Evolutionary conservation across 331 rosid genomes (phyloP), one percentile per base, ranked within the genome.

Genomic region (Acacia pycnantha): DNA sequence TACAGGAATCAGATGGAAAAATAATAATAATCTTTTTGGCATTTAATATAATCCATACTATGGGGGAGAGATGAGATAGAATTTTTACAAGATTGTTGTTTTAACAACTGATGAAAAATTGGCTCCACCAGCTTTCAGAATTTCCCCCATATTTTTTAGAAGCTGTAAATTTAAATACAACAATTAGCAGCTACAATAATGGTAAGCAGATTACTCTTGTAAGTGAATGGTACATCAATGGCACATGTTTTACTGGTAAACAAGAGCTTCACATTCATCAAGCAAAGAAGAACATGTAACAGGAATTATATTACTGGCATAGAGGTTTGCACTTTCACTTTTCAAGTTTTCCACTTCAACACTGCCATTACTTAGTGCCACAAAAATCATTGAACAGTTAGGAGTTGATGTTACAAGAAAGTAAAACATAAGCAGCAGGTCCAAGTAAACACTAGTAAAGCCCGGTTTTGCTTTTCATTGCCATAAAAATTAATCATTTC

Each of bases 111-210:
- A 86, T 8, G 97, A 81, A 82, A 89, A 92, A 85, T 77, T 74
- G 6, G 90, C 92, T 67, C 98, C 98, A 73, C 98, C 85, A 13
- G 92, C 92, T 85, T 92, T 92, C 85, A 94, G 87, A 82, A 94
- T 91, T 82, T 94, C 98, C n/a, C 97, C 98, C 88, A 92, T 88
- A 80, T 94, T 92, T 87, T 92, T 94, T 0, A 94, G 92, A 82
- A 94, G 87, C 97, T 94, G 81, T 79, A 54, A 37, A 2, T 66
- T 78, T 22, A 31, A 62, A 75, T 50, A 33, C 65, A 14, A 24
- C 72, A 51, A 62, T 24, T 18, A 48, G 77, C 7, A 77, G 35
- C n/a, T 27, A 47, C 75, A 65, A 21, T 67, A 76, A 5, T 31
- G n/a, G 71, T 33, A 65, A 31, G 14, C 22, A 16, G 14, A 47